Conservation (phyloP, 768 basidiomycete genomes). For the Russula emetica region DNA sequence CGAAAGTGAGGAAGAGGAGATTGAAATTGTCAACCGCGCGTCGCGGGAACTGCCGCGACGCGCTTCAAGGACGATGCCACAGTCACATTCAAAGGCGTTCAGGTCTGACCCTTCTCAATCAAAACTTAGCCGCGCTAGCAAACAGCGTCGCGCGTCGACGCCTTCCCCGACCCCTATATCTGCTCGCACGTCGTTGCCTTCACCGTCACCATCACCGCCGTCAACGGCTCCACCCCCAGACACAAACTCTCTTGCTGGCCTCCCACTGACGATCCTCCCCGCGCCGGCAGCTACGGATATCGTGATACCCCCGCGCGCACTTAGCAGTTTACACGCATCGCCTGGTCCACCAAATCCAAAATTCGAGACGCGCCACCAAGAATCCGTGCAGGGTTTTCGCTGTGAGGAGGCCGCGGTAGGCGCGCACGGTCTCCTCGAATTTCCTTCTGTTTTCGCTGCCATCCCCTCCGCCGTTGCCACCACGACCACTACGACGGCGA, state of each 20-base stretch:
- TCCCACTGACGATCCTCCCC: constrained; percentile 7
- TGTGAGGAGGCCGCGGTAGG: constrained; percentile 15
- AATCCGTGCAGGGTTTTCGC: constrained; percentile 13
- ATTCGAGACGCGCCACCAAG: background rate
- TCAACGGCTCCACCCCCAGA: background rate
- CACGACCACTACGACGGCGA: background rate
- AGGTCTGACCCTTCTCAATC: background rate
- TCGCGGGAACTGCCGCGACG: background rate
- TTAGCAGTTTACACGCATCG: constrained; percentile 4
- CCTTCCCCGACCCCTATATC: background rate
- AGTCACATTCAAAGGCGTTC: background rate
- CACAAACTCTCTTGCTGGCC: background rate
- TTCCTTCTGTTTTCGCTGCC: background rate
- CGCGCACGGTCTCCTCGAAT: constrained; percentile 22
- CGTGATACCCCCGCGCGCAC: constrained; percentile 8
- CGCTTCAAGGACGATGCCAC: background rate
- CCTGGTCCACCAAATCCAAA: background rate
- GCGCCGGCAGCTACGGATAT: background rate
- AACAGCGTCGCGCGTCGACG: background rate
- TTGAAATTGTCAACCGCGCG: background rate
- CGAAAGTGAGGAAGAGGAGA: background rate
- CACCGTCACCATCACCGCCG: background rate
- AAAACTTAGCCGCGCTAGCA: background rate
- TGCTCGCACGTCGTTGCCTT: background rate
- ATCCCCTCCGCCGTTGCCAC: background rate